phyloP scores from a whole-genome alignment of 805 yeast species.

The Kodamaea restingae region DNA sequence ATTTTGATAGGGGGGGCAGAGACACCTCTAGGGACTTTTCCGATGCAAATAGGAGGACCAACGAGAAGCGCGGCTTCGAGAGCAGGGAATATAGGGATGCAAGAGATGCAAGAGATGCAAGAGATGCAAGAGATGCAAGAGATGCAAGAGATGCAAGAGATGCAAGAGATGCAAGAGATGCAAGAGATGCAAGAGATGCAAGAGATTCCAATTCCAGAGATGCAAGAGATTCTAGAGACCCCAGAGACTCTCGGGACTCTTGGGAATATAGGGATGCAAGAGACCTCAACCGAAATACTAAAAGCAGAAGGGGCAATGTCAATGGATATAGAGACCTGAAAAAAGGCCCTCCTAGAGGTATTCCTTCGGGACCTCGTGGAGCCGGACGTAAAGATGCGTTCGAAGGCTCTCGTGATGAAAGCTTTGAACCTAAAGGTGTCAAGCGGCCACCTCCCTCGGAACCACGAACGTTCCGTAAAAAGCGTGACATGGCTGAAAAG shows the following conservation, averaged over 20 bases:
- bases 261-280: slow-evolving; percentile 2
- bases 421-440: not conserved
- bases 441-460: slow-evolving; percentile 4
- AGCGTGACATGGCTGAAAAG: slow-evolving; percentile 3
- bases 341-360: not conserved
- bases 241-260: slow-evolving; percentile 1
- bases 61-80: not conserved
- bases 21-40: slow-evolving; percentile 5
- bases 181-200: slow-evolving; percentile 2
- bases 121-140: not conserved
- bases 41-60: not conserved
- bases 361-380: slow-evolving; percentile 5
- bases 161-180: slow-evolving; percentile 1
- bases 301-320: slow-evolving; percentile 1
- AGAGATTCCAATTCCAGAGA: slow-evolving; percentile 3
- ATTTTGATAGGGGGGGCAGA: not conserved
- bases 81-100: slow-evolving; percentile 1
- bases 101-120: slow-evolving; percentile 1
- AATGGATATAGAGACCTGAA: slow-evolving; percentile 1
- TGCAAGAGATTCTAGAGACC: not conserved
- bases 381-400: not conserved
- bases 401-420: too few species aligned
- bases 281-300: slow-evolving; percentile 3
- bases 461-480: slow-evolving; percentile 6
- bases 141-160: slow-evolving; percentile 1